These are phyloP conservation scores for Scheffersomyces illinoinensis DNA, from an alignment of 1,139 yeast species.

Conservation along the genomic window DNA sequence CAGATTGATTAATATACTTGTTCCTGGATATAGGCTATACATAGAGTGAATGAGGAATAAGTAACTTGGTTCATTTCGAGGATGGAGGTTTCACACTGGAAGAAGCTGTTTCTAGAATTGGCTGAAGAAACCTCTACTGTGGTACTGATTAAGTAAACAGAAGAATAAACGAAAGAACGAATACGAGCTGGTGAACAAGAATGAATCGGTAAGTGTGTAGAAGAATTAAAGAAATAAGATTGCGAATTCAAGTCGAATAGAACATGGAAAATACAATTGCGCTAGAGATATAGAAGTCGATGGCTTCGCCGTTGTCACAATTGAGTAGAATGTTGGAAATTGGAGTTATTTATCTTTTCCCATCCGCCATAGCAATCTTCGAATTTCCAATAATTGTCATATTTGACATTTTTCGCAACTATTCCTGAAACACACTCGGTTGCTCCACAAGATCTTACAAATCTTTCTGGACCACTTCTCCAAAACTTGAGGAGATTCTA, in stretches of 20 bases:
- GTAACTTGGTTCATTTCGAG: too few species aligned
- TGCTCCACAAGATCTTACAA: background rate
- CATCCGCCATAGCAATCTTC: too few species aligned
- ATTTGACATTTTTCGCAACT: background rate
- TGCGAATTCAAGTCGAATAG: background rate
- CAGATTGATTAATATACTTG: background rate
- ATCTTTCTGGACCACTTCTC: background rate
- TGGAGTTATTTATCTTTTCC: too few species aligned
- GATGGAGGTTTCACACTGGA: too few species aligned
- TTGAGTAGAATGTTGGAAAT: background rate
- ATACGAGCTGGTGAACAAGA: background rate
- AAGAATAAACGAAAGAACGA: too few species aligned
- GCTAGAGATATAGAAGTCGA: background rate
- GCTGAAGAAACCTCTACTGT: too few species aligned
- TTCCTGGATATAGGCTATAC: background rate
- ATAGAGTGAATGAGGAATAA: too few species aligned
- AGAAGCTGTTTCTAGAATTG: too few species aligned
- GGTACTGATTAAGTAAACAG: too few species aligned
- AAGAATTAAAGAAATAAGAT: background rate
- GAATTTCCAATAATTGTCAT: too few species aligned
- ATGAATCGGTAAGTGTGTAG: background rate
- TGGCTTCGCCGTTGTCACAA: background rate
- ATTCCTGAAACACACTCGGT: background rate
- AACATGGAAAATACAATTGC: background rate
- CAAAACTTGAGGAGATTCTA: background rate